phyloP scores from a whole-genome alignment of 495 filamentous ascomycete species.

The Lepidopterella palustris region DNA sequence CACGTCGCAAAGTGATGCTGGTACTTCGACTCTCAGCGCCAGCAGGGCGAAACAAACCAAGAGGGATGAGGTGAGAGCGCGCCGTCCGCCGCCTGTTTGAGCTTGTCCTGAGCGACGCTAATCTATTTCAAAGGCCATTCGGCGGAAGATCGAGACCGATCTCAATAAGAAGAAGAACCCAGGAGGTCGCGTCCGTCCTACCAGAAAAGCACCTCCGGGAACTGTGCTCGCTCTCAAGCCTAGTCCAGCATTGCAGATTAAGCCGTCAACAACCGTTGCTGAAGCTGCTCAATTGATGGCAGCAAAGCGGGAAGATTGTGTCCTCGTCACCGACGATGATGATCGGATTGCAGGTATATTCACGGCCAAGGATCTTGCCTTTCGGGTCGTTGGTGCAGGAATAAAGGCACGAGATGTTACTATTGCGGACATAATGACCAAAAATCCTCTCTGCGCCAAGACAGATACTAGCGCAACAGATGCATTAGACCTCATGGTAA shows the following conservation, averaged over 20 bases:
- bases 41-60: constrained; percentile 92
- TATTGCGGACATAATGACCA: constrained; percentile 98
- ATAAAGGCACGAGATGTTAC: constrained; percentile 83
- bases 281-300: constrained; percentile 99
- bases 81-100: not conserved
- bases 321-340: constrained; percentile 97
- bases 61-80: constrained; percentile 81
- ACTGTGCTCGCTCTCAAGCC: constrained; percentile 93
- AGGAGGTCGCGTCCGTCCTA: constrained; percentile 66
- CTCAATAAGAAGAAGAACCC: constrained; percentile 93
- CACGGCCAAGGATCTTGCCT: constrained; percentile 97
- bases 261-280: constrained; percentile 86
- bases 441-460: constrained; percentile 93
- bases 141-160: constrained; percentile 91
- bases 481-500: constrained; percentile 93
- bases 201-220: constrained; percentile 89
- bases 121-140: constrained; percentile 69
- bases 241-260: constrained; percentile 94
- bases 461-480: constrained; percentile 98
- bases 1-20: constrained; percentile 56
- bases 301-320: constrained; percentile 96
- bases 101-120: constrained; percentile 20
- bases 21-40: constrained; percentile 70
- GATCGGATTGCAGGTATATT: constrained; percentile 98
- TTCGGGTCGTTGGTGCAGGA: constrained; percentile 91